phyloP scores from a whole-genome alignment of 768 basidiomycete species.

The Auricularia sp. region DNA sequence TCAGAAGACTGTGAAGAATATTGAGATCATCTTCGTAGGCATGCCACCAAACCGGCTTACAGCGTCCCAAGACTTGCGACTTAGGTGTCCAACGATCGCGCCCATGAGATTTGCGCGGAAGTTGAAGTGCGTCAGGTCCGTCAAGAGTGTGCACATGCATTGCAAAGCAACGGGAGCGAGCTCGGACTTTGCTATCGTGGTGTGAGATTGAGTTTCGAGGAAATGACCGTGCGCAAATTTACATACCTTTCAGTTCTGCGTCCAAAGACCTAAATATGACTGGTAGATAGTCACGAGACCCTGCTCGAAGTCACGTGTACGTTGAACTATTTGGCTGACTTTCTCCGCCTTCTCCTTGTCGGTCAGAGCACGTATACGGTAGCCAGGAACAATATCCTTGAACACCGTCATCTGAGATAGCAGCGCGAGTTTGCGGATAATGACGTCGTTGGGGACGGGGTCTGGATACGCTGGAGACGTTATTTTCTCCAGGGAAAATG shows the following conservation, averaged over 20 bases:
- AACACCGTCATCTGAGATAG: conserved; percentile 88
- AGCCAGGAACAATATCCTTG: conserved; percentile 93
- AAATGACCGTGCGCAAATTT: conserved; percentile 2
- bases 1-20: conserved; percentile 57
- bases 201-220: conserved; percentile 11
- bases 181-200: conserved; percentile 45
- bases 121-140: conserved; percentile 90
- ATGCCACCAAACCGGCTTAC: conserved; percentile 32
- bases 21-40: not conserved
- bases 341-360: conserved; percentile 88
- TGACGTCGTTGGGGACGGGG: conserved; percentile 64
- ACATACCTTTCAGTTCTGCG: conserved; percentile 70
- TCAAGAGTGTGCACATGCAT: conserved; percentile 79
- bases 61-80: conserved; percentile 81
- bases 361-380: conserved; percentile 84
- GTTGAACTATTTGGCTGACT: conserved; percentile 84
- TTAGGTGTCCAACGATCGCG: conserved; percentile 70
- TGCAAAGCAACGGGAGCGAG: conserved; percentile 61
- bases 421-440: conserved; percentile 80
- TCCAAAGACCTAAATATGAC: conserved; percentile 76
- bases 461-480: conserved; percentile 57
- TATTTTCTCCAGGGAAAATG: conserved; percentile 74
- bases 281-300: conserved; percentile 84
- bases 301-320: conserved; percentile 91
- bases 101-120: conserved; percentile 89